A percentile compares a stretch with the other conserved stretches of the same genome.
Evolutionary conservation across 1,284 basidiomycete genomes (phyloP).

Genomic region (Tetrapyrgos nigripes): DNA sequence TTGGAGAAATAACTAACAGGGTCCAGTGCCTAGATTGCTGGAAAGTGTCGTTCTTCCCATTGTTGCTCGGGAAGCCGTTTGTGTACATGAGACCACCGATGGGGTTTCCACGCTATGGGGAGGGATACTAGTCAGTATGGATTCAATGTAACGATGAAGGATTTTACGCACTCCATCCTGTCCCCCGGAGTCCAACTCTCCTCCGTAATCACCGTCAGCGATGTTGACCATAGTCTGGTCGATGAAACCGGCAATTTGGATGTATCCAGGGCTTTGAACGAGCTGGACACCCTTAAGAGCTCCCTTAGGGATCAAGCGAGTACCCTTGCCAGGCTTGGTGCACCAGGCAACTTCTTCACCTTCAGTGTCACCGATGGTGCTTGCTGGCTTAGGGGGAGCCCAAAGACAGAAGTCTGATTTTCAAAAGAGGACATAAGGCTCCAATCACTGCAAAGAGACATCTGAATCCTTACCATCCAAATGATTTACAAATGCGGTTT

Average conservation of each 20-base stretch:
- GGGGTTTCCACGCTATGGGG: conserved; percentile 61
- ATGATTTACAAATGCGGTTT: conserved; percentile 44
- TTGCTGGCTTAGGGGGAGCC: conserved; percentile 48
- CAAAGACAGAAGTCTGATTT: conserved; percentile 68
- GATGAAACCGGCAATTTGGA: conserved; percentile 67
- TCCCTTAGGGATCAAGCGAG: conserved; percentile 61
- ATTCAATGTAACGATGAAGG: conserved; percentile 1
- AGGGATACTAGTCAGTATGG: background rate
- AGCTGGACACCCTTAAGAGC: conserved; percentile 58
- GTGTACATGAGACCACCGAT: conserved; percentile 70
- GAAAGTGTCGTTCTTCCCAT: conserved; percentile 45
- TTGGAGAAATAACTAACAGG: conserved; percentile 59
- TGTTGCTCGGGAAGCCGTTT: conserved; percentile 51
- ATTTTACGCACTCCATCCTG: conserved; percentile 53
- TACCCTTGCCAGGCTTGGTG: conserved; percentile 57
- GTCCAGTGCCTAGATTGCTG: conserved; percentile 64
- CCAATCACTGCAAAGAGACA: too few species aligned
- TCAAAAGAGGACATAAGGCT: too few species aligned
- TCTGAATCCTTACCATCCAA: conserved; percentile 27
- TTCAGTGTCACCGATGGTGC: conserved; percentile 63
- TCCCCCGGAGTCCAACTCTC: conserved; percentile 75
- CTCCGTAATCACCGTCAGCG: conserved; percentile 60
- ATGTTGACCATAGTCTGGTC: conserved; percentile 69
- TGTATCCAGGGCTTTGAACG: conserved; percentile 64
- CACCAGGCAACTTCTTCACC: conserved; percentile 70